These are phyloP conservation scores for Trichoderma afroharzianum DNA, from an alignment of 2,329 filamentous ascomycete species.

Conservation along the genomic window DNA sequence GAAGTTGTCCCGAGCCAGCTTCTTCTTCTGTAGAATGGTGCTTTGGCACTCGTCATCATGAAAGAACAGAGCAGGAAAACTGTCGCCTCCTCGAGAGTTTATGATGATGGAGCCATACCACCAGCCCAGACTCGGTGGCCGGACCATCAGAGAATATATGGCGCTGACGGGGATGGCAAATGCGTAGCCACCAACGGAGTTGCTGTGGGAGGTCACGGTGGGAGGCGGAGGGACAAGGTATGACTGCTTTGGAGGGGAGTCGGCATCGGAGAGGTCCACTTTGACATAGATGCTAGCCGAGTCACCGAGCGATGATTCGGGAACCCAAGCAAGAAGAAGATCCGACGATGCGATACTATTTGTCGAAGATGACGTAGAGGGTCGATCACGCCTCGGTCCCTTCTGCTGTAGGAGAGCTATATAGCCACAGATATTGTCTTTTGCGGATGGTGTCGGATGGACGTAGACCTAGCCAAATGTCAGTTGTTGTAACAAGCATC, in stretches of 20 bases:
- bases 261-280: constrained; percentile 80
- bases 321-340: constrained; percentile 87
- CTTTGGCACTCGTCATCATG: constrained; percentile 96
- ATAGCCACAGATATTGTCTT: constrained; percentile 94
- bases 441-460: constrained; percentile 86
- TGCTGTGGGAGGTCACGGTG: constrained; percentile 71
- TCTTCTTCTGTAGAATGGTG: constrained; percentile 91
- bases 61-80: constrained; percentile 94
- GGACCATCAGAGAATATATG: constrained; percentile 84
- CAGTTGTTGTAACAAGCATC: background rate
- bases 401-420: constrained; percentile 93
- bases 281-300: constrained; percentile 89
- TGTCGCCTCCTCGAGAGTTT: constrained; percentile 85
- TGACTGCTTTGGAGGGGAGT: constrained; percentile 77
- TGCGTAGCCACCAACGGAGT: constrained; percentile 73
- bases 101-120: constrained; percentile 97
- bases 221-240: constrained; percentile 91
- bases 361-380: constrained; percentile 29
- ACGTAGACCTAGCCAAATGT: constrained; percentile 71
- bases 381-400: constrained; percentile 42
- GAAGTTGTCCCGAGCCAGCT: constrained; percentile 75
- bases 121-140: constrained; percentile 92
- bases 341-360: constrained; percentile 58
- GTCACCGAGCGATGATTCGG: constrained; percentile 83
- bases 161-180: constrained; percentile 89